Percentiles rank a stretch among this genome's conserved stretches.
Conservation (phyloP, 2,329 filamentous ascomycete genomes). For the Graphilbum fragrans region DNA sequence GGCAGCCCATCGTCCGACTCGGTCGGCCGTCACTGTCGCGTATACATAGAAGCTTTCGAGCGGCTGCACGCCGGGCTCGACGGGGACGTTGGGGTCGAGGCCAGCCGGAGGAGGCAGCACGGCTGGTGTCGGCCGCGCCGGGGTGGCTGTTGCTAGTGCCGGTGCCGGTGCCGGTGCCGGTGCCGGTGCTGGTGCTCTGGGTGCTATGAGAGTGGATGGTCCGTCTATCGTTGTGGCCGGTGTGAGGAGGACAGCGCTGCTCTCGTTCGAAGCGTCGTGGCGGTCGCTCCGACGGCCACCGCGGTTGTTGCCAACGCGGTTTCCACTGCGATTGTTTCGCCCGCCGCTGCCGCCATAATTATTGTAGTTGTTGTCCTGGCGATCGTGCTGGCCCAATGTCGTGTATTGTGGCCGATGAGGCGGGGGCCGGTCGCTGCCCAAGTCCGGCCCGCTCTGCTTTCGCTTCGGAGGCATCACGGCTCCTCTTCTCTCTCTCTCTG, state of each 20-base stretch:
- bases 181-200: background rate
- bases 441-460: conserved; percentile 41
- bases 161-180: background rate
- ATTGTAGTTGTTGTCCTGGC: conserved; percentile 20
- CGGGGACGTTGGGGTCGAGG: too few relatives aligned
- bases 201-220: too few relatives aligned
- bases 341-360: conserved; percentile 12
- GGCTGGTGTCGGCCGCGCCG: conserved; percentile 21
- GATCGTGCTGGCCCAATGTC: conserved; percentile 43
- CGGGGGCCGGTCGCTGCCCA: conserved; percentile 38
- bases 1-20: conserved; percentile 51
- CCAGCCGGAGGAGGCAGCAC: conserved; percentile 10
- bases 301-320: conserved; percentile 30
- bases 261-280: background rate
- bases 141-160: conserved; percentile 22
- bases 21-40: conserved; percentile 60
- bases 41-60: conserved; percentile 45
- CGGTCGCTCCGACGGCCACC: conserved; percentile 27
- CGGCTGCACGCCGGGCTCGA: background rate
- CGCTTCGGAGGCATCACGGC: conserved; percentile 43
- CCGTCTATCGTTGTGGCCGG: background rate
- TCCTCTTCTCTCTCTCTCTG: background rate
- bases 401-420: conserved; percentile 51
- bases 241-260: background rate
- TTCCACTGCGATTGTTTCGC: conserved; percentile 28